Base-by-base conservation (phyloP, 2,329 filamentous ascomycete genomes). In the Kalaharituber pfeilii region DNA sequence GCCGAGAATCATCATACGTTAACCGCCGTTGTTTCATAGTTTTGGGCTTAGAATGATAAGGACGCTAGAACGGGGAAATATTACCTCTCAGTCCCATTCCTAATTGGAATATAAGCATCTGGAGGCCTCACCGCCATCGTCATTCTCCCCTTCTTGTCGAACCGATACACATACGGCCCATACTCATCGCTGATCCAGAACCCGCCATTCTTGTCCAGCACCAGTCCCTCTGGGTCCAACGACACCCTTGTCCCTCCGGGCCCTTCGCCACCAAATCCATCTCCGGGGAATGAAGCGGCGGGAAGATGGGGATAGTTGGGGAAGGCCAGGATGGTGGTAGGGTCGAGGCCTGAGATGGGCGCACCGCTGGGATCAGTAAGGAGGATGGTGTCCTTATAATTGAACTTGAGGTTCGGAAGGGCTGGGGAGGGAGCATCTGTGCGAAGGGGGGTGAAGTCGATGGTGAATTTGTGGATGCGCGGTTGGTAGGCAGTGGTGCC, bases 141-240 rank as follows among this genome's bases (percentile, higher is more conserved):
- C 76, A 86, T 80, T 29, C 69, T 71, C 30, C 82, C 82, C 0
- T 65, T 63, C 2, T 66, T 59, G 57, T 72, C 68, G 67, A 86
- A 85, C 45, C 78, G 74, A 70, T 84, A 86, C 22, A 84, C 69
- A 61, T 80, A 84, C 0, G 80, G 80, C 0, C 80, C 81, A 63
- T 83, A 82, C 67, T 85, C 82, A 63, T 86, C 82, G 6, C 72
- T 75, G 36, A 84, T 70, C 79, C 80, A 86, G 67, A 83, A 84
- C 0, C 72, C 71, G 11, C 75, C 78, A 53, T 82, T 75, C 6
- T 51, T 22, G 13, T 55, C 54, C 5, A 86, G 70, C 1, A 78
- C 75, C 0, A 86, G 68, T 1, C 81, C 82, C 68, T 86, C 82
- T 0, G 75, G 68, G 62, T 86, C 82, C 2, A 86, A 63, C 0